Conservation (phyloP, 495 filamentous ascomycete species). For the Neurospora sp. region DNA sequence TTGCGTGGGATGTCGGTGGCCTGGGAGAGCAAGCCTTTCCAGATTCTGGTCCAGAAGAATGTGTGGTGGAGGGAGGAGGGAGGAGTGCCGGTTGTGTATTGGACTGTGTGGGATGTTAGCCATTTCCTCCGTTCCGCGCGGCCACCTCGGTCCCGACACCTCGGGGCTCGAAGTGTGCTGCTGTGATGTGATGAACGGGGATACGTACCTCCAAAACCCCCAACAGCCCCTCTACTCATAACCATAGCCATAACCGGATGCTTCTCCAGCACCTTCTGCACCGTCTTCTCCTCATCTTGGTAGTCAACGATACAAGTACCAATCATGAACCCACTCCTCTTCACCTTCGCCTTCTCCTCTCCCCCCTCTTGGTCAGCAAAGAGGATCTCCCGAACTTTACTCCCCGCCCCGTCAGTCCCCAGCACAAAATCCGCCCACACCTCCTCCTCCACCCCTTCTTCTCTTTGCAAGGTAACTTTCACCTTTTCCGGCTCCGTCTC, state of each 20-base stretch:
- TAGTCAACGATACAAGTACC: slow-evolving; percentile 18
- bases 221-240: slow-evolving; percentile 13
- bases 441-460: slow-evolving; percentile 21
- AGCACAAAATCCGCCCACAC: slow-evolving; percentile 32
- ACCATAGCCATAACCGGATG: slow-evolving; percentile 21
- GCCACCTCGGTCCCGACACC: no score
- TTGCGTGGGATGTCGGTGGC: slow-evolving; percentile 2
- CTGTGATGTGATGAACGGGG: no score
- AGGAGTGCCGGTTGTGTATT: slow-evolving; percentile 9
- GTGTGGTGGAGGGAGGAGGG: slow-evolving; percentile 1
- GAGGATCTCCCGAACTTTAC: slow-evolving; percentile 27
- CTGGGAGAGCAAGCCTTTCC: slow-evolving; percentile 12
- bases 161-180: no score
- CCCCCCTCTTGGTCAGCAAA: slow-evolving; percentile 17
- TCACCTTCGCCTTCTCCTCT: slow-evolving; percentile 15
- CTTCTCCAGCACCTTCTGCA: slow-evolving; percentile 14
- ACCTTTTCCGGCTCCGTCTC: slow-evolving; percentile 39
- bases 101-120: not conserved
- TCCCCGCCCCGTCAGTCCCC: slow-evolving; percentile 38
- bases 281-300: slow-evolving; percentile 17
- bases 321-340: slow-evolving; percentile 20
- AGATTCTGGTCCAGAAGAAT: slow-evolving; percentile 27
- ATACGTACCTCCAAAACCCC: slow-evolving; percentile 12
- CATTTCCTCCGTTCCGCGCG: no score
- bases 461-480: slow-evolving; percentile 23